These are phyloP conservation scores for Zymoseptoria tritici DNA, from an alignment of 2,329 filamentous ascomycete genomes.

Conservation along the genomic window DNA sequence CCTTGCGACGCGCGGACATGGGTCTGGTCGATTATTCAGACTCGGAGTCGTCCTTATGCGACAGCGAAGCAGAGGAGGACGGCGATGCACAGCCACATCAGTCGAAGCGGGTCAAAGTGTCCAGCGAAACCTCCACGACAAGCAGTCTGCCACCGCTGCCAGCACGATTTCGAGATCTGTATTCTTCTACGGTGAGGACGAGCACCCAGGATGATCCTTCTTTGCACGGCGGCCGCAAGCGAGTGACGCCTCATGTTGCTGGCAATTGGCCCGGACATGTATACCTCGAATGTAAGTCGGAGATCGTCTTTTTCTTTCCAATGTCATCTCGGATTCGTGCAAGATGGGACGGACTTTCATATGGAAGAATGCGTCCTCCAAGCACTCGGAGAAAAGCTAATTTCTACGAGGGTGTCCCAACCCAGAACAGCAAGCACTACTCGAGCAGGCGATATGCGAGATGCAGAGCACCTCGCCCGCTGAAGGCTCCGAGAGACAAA, in stretches of 20 bases:
- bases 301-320: neutral
- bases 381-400: constrained; percentile 8
- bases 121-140: constrained; percentile 1
- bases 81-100: constrained; percentile 1
- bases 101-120: neutral
- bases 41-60: constrained; percentile 25
- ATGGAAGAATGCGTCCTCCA: neutral
- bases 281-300: constrained; percentile 77
- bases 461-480: neutral
- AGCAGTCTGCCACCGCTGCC: constrained; percentile 54
- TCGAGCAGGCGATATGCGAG: constrained; percentile 35
- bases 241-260: constrained; percentile 72
- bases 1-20: constrained; percentile 37
- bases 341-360: neutral
- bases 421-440: constrained; percentile 36
- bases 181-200: constrained; percentile 71
- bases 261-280: constrained; percentile 92
- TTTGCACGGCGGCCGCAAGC: constrained; percentile 76
- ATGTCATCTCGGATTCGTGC: neutral
- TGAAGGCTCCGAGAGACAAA: neutral
- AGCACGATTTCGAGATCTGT: constrained; percentile 76
- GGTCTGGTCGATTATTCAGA: constrained; percentile 60
- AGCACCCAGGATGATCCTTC: constrained; percentile 74
- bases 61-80: constrained; percentile 31
- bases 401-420: constrained; percentile 48